A percentile compares a stretch with the other conserved stretches of the same genome.
These are phyloP conservation scores for Ustilago trichophora DNA, from an alignment of 1,284 basidiomycete genomes.

Conservation along the genomic window DNA sequence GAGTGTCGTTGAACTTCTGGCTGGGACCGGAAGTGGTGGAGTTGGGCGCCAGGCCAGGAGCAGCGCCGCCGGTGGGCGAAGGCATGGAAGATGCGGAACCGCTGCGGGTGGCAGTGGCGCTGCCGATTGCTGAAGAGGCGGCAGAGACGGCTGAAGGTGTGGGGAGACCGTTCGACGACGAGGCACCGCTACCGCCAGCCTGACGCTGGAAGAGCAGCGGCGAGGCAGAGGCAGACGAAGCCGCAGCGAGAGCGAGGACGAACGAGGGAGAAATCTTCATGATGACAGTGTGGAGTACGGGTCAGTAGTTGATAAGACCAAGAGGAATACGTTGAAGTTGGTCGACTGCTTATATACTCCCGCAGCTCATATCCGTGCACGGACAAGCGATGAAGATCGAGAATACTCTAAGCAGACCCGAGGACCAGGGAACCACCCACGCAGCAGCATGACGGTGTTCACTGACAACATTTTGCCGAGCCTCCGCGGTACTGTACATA, in stretches of 20 bases:
- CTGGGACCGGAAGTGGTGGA: neutral
- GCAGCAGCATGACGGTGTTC: too few relatives aligned
- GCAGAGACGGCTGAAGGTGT: slow-evolving; percentile 2
- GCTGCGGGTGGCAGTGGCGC: neutral
- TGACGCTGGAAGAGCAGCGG: slow-evolving; percentile 24
- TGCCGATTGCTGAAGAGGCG: neutral
- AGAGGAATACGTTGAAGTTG: neutral
- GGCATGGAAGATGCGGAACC: neutral
- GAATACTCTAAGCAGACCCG: slow-evolving; percentile 12
- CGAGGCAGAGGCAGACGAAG: slow-evolving; percentile 22
- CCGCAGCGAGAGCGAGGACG: slow-evolving; percentile 30
- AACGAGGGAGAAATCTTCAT: slow-evolving; percentile 39
- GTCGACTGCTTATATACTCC: slow-evolving; percentile 35
- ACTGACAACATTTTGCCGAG: too few relatives aligned
- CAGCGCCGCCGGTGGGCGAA: too few relatives aligned
- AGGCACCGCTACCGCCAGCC: too few relatives aligned
- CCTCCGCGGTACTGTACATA: too few relatives aligned
- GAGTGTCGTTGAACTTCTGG: slow-evolving; percentile 42
- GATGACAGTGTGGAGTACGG: neutral
- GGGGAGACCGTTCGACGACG: slow-evolving; percentile 1
- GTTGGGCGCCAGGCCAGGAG: neutral
- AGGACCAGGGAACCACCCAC: neutral
- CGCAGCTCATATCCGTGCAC: too few relatives aligned
- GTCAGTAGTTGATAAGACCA: neutral
- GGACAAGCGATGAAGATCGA: slow-evolving; percentile 9